phyloP scores from a whole-genome alignment of 2,329 filamentous ascomycete genomes.

The Trichoderma hamatum region DNA sequence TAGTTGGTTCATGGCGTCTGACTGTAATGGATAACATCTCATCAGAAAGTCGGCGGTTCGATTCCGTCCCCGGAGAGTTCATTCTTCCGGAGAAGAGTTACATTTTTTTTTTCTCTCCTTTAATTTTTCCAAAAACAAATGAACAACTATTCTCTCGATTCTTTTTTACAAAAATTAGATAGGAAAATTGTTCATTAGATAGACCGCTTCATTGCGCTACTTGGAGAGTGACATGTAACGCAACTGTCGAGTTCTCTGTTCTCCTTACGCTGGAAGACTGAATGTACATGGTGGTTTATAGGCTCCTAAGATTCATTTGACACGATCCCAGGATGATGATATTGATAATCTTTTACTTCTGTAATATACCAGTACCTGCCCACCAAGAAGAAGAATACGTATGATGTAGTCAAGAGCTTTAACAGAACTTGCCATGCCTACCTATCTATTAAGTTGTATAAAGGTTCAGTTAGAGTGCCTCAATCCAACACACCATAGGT shows the following conservation, averaged over 20 bases:
- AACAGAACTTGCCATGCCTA: no score
- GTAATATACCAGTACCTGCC: no score
- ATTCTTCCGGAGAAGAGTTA: neutral
- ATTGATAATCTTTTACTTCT: no score
- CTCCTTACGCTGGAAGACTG: neutral
- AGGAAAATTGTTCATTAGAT: neutral
- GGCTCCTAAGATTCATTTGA: no score
- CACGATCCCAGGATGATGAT: no score
- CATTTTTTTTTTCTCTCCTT: neutral
- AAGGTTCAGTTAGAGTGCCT: no score
- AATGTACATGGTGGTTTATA: no score
- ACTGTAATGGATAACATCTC: neutral
- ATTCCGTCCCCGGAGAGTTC: neutral
- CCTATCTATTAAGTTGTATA: no score
- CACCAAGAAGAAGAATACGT: no score
- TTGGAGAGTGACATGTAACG: neutral
- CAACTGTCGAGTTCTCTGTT: neutral
- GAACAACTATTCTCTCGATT: neutral
- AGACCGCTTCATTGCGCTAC: neutral
- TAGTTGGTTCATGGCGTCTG: neutral
- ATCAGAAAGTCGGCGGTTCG: neutral
- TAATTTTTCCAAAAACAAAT: neutral
- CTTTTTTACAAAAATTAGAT: neutral
- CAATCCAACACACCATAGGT: no score
- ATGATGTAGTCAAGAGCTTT: no score